phyloP scores from a whole-genome alignment of 768 basidiomycete species.

The Leucocoprinus leucothites region DNA sequence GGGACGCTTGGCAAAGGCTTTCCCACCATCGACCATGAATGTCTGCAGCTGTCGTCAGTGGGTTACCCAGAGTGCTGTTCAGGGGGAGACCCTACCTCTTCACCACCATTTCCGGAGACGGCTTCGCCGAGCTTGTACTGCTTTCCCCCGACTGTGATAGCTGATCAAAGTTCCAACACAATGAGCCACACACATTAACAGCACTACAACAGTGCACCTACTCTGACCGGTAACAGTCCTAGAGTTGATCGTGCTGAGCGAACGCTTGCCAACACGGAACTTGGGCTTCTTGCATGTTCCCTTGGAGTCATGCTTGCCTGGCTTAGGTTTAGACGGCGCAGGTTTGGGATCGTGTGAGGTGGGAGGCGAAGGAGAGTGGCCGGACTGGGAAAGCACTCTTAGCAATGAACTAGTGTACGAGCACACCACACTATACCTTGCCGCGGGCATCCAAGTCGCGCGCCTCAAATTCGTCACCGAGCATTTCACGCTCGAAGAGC shows the following conservation, averaged over 20 bases:
- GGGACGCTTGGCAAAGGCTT: background rate
- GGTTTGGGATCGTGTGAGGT: no score
- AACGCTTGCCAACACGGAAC: background rate
- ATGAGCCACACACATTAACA: background rate
- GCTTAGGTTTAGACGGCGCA: no score
- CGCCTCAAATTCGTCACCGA: no score
- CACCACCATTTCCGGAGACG: background rate
- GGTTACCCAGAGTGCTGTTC: background rate
- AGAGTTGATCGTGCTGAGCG: background rate
- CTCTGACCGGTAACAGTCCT: background rate
- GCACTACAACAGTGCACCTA: background rate
- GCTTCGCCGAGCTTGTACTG: background rate
- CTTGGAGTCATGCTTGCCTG: no score
- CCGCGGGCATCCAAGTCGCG: background rate
- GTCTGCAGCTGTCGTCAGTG: background rate
- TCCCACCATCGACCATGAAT: background rate
- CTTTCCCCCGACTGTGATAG: background rate
- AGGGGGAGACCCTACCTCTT: background rate
- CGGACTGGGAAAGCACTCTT: background rate
- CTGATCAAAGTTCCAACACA: background rate
- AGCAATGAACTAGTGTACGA: no score
- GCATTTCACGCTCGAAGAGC: background rate
- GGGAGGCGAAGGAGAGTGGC: no score
- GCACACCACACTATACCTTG: no score
- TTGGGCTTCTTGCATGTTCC: background rate